These are phyloP conservation scores for Rhizophagus clarus DNA, from an alignment of 192 early-diverging fungal species.

Conservation along the genomic window DNA sequence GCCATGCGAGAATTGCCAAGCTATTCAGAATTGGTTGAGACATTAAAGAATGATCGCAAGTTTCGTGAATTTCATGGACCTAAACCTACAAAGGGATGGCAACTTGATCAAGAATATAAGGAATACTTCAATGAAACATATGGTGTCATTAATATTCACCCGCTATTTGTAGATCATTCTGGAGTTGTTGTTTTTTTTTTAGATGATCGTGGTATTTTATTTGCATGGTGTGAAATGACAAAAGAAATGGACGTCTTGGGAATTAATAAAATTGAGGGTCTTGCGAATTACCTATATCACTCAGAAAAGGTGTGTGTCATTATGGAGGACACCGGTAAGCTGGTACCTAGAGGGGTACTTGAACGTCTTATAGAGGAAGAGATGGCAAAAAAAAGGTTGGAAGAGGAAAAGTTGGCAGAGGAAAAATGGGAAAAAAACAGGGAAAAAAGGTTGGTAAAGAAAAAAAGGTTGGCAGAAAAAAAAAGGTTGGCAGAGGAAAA, in stretches of 20 bases:
- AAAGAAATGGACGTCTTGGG: neutral
- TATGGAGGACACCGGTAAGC: too few relatives aligned
- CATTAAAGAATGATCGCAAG: neutral
- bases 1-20: neutral
- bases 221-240: neutral
- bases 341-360: too few relatives aligned
- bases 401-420: too few relatives aligned
- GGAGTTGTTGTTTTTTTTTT: neutral
- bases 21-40: neutral
- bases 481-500: too few relatives aligned
- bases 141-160: neutral
- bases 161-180: conserved; percentile 10
- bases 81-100: too few relatives aligned
- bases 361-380: too few relatives aligned
- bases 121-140: neutral
- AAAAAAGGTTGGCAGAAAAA: too few relatives aligned
- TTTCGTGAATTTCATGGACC: too few relatives aligned
- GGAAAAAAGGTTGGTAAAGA: too few relatives aligned
- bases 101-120: too few relatives aligned
- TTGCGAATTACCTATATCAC: neutral
- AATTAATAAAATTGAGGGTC: neutral
- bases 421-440: too few relatives aligned
- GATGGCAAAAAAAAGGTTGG: too few relatives aligned
- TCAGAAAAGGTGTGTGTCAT: neutral
- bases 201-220: conserved; percentile 16